A percentile compares a stretch with the other conserved stretches of the same genome.
Conservation (phyloP, 805 yeast genomes). For the Yarrowia bubula region DNA sequence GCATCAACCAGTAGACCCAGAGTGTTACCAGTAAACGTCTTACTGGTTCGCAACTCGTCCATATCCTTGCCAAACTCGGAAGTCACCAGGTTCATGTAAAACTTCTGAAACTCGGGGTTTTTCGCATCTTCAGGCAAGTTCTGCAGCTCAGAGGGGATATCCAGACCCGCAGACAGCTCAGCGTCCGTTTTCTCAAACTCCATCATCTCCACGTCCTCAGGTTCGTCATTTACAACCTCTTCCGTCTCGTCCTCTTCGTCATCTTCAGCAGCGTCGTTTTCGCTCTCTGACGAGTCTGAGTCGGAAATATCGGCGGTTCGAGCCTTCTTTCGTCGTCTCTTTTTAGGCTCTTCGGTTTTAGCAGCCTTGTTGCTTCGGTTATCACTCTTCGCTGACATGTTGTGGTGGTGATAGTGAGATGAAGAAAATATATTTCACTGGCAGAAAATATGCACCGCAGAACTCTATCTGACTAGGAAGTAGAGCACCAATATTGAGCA, state of each 20-base stretch:
- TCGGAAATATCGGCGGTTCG: conserved; percentile 33
- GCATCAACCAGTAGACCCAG: conserved; percentile 40
- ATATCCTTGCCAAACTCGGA: conserved; percentile 49
- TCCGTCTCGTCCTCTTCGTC: neutral
- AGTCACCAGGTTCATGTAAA: conserved; percentile 47
- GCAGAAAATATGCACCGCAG: neutral
- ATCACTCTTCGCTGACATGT: conserved; percentile 4
- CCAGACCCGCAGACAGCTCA: neutral
- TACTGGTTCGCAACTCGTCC: conserved; percentile 44
- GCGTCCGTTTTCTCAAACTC: conserved; percentile 30
- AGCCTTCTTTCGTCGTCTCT: conserved; percentile 36
- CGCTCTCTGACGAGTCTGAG: conserved; percentile 28
- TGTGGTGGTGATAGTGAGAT: neutral
- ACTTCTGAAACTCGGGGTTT: conserved; percentile 35
- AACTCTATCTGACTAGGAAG: neutral
- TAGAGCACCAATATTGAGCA: neutral
- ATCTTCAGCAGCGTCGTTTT: neutral
- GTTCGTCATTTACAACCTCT: neutral
- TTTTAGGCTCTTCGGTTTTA: conserved; percentile 3
- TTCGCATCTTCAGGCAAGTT: conserved; percentile 4
- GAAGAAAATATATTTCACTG: neutral
- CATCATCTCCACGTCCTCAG: conserved; percentile 29
- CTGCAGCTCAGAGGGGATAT: conserved; percentile 1
- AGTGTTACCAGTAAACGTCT: conserved; percentile 43
- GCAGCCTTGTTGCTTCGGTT: conserved; percentile 18